phyloP scores from a whole-genome alignment of 2,329 filamentous ascomycete species.

The Penicillium brevicompactum region DNA sequence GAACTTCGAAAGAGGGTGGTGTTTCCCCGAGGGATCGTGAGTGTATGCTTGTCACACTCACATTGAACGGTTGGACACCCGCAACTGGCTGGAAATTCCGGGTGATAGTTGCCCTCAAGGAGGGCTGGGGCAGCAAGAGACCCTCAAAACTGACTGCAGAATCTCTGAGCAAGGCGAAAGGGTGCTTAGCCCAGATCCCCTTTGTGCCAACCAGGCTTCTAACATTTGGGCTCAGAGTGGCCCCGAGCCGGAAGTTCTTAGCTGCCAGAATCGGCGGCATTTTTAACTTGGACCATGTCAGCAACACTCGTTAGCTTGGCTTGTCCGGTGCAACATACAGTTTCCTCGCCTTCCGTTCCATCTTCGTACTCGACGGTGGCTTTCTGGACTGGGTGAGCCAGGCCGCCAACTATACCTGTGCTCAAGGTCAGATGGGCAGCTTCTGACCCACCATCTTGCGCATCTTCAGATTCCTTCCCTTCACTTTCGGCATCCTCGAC shows the following conservation, averaged over 20 bases:
- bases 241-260: slow-evolving; percentile 35
- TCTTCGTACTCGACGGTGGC: slow-evolving; percentile 28
- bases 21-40: slow-evolving; percentile 28
- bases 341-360: slow-evolving; percentile 25
- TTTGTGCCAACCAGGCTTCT: slow-evolving; percentile 28
- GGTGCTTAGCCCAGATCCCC: slow-evolving; percentile 29
- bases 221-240: slow-evolving; percentile 33
- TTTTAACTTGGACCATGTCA: slow-evolving; percentile 30
- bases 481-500: slow-evolving; percentile 19
- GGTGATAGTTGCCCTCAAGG: slow-evolving; percentile 30
- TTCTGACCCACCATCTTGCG: slow-evolving; percentile 12
- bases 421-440: slow-evolving; percentile 33
- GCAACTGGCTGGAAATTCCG: slow-evolving; percentile 35
- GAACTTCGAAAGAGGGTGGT: slow-evolving; percentile 35
- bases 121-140: slow-evolving; percentile 34
- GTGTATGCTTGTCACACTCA: slow-evolving; percentile 33
- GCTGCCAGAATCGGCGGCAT: slow-evolving; percentile 31
- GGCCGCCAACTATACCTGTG: slow-evolving; percentile 34
- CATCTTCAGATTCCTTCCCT: slow-evolving; percentile 14
- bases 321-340: slow-evolving; percentile 25
- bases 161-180: slow-evolving; percentile 36
- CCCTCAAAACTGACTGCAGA: slow-evolving; percentile 32
- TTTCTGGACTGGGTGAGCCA: slow-evolving; percentile 27
- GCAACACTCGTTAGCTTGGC: background rate
- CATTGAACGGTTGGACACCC: slow-evolving; percentile 36